These are phyloP conservation scores for Saccharomycopsis selenospora DNA, from an alignment of 805 yeast species.

Conservation along the genomic window DNA sequence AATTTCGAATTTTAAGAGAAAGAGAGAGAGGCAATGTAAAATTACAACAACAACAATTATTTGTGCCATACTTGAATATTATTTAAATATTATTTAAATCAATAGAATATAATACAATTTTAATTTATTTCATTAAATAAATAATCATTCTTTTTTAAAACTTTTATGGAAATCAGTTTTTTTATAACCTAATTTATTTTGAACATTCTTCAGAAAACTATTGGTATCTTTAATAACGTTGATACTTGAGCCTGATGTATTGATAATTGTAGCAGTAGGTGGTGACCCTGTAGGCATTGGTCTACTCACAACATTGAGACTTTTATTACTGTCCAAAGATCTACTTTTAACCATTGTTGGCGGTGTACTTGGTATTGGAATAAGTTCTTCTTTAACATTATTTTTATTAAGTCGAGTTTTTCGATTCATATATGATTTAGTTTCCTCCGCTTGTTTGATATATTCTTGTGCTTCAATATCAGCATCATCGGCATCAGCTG, in stretches of 20 bases:
- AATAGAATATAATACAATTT: too few species aligned
- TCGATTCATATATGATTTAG: neutral
- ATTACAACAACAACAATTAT: too few species aligned
- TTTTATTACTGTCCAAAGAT: neutral
- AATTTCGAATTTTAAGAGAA: too few species aligned
- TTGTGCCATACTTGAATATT: too few species aligned
- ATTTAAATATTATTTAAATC: too few species aligned
- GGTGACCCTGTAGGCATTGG: constrained; percentile 10
- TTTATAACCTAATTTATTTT: neutral
- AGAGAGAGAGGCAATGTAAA: too few species aligned
- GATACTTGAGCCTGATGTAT: constrained; percentile 7
- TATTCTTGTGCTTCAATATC: neutral
- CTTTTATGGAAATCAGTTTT: neutral
- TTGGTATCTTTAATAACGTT: neutral
- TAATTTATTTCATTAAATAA: too few species aligned
- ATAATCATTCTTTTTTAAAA: neutral
- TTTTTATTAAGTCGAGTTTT: neutral
- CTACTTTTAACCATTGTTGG: constrained; percentile 2
- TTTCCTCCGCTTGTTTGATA: neutral
- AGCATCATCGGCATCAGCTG: constrained; percentile 1
- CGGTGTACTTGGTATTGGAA: neutral
- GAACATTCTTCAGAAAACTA: neutral
- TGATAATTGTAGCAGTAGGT: constrained; percentile 10
- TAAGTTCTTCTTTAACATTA: neutral
- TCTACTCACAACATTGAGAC: neutral